These are phyloP conservation scores for Aegilops speltoides DNA, from an alignment of 176 grass and related monocot genomes.

Conservation along the genomic window DNA sequence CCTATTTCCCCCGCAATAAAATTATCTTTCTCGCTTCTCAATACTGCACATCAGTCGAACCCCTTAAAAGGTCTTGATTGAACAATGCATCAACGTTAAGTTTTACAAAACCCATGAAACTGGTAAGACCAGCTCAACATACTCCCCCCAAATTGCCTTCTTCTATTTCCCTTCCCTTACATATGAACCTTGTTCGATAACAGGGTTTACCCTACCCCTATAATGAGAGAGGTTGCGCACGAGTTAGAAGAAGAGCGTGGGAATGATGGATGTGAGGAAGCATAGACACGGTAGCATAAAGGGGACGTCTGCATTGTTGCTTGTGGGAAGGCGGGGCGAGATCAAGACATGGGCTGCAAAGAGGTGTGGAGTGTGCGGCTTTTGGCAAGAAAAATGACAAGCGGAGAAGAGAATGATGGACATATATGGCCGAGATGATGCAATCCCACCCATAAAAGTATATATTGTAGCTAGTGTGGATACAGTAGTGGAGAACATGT, in stretches of 20 bases:
- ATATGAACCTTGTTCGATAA: no score
- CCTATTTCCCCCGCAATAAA: not conserved
- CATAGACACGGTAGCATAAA: no score
- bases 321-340: not conserved
- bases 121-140: no score
- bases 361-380: not conserved
- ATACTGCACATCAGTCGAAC: not conserved
- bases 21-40: not conserved
- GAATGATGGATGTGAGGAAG: no score
- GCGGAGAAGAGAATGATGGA: not conserved
- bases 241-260: not conserved
- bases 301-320: no score
- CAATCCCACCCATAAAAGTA: not conserved
- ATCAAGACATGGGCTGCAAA: not conserved
- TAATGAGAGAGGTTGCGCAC: not conserved
- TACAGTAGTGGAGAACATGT: no score
- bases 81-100: not conserved
- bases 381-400: not conserved
- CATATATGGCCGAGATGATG: not conserved
- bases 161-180: no score
- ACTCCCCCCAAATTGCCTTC: no score
- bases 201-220: no score
- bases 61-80: not conserved
- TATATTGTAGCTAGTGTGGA: no score
- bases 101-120: not conserved